phyloP scores from a whole-genome alignment of 106 monocot genomes.

The Apostasia ramifera region DNA sequence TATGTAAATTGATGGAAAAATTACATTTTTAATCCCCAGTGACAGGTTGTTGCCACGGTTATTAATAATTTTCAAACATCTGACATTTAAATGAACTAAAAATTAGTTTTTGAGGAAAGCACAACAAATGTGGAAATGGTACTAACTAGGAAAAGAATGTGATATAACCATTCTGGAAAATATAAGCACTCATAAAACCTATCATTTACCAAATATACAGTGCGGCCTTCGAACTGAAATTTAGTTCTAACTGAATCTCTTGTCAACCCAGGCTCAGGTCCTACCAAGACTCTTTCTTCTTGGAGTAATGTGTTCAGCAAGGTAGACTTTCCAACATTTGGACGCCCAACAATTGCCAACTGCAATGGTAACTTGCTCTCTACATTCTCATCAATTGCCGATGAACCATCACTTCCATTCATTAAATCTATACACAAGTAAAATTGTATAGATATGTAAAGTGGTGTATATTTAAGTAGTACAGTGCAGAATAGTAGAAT shows the following conservation, averaged over 20 bases:
- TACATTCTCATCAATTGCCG: conserved; percentile 30
- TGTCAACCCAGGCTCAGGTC: conserved; percentile 92
- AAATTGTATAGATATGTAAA: no score
- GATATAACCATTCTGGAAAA: not conserved
- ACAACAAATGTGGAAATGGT: no score
- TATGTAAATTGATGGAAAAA: no score
- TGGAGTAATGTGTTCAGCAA: conserved; percentile 77
- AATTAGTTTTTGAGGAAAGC: not conserved
- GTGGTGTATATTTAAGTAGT: no score
- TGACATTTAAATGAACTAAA: not conserved
- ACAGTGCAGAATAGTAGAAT: no score
- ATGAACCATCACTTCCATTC: conserved; percentile 23
- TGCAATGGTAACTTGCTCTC: conserved; percentile 66
- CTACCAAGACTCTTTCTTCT: conserved; percentile 91
- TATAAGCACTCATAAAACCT: conserved; percentile 3
- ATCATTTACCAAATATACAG: conserved; percentile 80
- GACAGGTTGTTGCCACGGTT: no score
- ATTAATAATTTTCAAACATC: not conserved
- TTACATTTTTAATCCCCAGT: no score
- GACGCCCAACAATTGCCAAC: conserved; percentile 94
- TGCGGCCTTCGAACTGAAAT: conserved; percentile 80
- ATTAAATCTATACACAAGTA: conserved; percentile 21
- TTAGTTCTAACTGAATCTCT: conserved; percentile 92
- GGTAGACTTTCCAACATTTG: conserved; percentile 99
- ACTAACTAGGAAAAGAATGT: not conserved